Base-by-base conservation (phyloP, 2,329 filamentous ascomycete species). In the Fusarium sp. region DNA sequence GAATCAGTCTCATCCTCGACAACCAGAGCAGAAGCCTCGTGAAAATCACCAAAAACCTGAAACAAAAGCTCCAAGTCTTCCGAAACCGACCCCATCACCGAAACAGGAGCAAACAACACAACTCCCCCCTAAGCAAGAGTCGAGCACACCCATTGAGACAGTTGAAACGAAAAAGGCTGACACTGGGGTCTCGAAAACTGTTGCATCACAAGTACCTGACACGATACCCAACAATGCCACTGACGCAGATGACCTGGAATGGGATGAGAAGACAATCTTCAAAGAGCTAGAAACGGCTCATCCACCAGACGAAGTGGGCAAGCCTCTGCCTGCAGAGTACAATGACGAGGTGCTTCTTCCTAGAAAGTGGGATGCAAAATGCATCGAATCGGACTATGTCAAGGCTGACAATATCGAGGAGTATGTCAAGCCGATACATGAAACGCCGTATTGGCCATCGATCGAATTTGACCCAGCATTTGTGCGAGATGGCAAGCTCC, bases 291-390 rank as follows among this genome's bases (percentile, higher is more conserved):
- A 76, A 10, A 66, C 79, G 6, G 72, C 70, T 13, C 82, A 83
- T 64, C 80, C 81, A 8, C 83, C 84, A n/a, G 86, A 88, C 40
- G 83, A 85, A n/a, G 83, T 87, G 63, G 85, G 84, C 14, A 86
- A 83, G 67, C 86, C 86, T 22, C 78, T 88, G 2, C 82, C 85
- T 5, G 71, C 77, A 18, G 78, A 80, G 20, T 87, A 85, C 67
- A 84, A 80, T 42, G 85, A 87, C 22, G 83, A 85, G 18, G 82
- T 86, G 9, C 84, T 87, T 35, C 83, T 87, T 42, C 84, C 86
- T 29, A 83, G 83, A 20, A 81, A 84, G 6, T 85, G 83, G 76
- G 82, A 85, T 71, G 82, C 85, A 14, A 81, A 81, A 22, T 83
- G 82, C 64, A 82, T 87, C 56, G 83, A 84, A 50, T 88, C 86